Evolutionary conservation across 768 basidiomycete species (phyloP).

Genomic region (Multifurca ochricompacta): DNA sequence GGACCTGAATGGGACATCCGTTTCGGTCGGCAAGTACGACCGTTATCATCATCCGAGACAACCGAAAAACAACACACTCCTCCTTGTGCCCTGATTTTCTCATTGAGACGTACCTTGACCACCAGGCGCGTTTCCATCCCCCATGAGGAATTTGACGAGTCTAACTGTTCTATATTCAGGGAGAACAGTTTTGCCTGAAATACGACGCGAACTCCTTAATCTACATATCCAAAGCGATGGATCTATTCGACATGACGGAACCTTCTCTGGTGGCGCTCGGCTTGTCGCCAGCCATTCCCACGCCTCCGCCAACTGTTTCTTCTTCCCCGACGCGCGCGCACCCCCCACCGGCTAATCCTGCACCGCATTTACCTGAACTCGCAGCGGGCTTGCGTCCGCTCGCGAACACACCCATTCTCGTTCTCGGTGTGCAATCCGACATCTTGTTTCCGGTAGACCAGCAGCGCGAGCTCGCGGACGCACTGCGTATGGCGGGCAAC

Average conservation of each 20-base stretch:
- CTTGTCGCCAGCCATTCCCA: constrained; percentile 33
- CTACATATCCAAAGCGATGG: constrained; percentile 99
- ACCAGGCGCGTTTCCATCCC: constrained; percentile 43
- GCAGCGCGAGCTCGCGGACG: constrained; percentile 90
- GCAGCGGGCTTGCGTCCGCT: constrained; percentile 74
- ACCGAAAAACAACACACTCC: constrained; percentile 39
- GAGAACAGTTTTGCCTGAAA: constrained; percentile 95
- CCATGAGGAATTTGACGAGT: not conserved
- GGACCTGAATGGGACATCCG: constrained; percentile 99
- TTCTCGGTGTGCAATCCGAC: constrained; percentile 94
- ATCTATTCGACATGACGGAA: constrained; percentile 90
- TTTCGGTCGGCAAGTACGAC: constrained; percentile 75
- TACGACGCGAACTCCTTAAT: constrained; percentile 99
- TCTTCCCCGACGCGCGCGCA: constrained; percentile 48
- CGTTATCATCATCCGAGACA: constrained; percentile 27
- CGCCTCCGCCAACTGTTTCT: constrained; percentile 20
- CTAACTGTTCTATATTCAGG: constrained; percentile 40
- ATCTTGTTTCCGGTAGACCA: constrained; percentile 97
- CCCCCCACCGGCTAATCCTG: constrained; percentile 61
- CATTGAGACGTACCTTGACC: constrained; percentile 98
- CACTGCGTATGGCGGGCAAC: constrained; percentile 86
- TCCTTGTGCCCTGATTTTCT: constrained; percentile 94
- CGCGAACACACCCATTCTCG: constrained; percentile 65
- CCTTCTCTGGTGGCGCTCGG: constrained; percentile 65
- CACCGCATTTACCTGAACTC: constrained; percentile 69